phyloP scores from a whole-genome alignment of 805 yeast species.

The Candida pseudofarinosa region DNA sequence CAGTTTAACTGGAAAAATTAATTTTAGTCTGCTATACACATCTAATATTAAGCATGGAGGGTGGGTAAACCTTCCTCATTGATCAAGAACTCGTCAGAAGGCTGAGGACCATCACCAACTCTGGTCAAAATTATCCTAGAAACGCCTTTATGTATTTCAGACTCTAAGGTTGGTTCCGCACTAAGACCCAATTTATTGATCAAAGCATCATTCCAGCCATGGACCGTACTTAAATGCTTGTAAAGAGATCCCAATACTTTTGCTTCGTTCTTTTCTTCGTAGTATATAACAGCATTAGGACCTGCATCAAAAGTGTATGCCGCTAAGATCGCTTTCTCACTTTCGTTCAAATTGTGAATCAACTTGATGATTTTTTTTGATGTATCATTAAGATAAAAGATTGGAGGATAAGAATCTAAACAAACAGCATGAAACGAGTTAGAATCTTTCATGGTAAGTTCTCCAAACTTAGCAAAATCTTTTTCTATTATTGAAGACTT shows the following conservation, averaged over 20 bases:
- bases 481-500: conserved; percentile 65
- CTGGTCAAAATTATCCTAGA: conserved; percentile 78
- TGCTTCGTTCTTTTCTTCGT: conserved; percentile 70
- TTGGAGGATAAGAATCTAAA: conserved; percentile 92
- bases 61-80: conserved; percentile 57
- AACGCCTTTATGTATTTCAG: conserved; percentile 63
- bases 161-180: conserved; percentile 39
- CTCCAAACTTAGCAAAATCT: conserved; percentile 79
- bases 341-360: conserved; percentile 71
- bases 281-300: conserved; percentile 96
- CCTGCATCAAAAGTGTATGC: conserved; percentile 99
- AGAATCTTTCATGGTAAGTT: conserved; percentile 92
- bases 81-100: conserved; percentile 52
- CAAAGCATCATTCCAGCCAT: conserved; percentile 60
- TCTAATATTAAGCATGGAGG: not conserved
- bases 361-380: conserved; percentile 78
- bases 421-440: conserved; percentile 99
- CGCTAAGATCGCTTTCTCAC: conserved; percentile 66
- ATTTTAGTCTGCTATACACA: not conserved
- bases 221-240: conserved; percentile 51
- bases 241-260: conserved; percentile 68
- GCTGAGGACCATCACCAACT: conserved; percentile 86
- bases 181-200: conserved; percentile 12
- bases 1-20: not conserved
- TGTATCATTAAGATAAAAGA: conserved; percentile 88